Base-by-base conservation (phyloP, 257 asterid species). In the Rehmannia glutinosa region DNA sequence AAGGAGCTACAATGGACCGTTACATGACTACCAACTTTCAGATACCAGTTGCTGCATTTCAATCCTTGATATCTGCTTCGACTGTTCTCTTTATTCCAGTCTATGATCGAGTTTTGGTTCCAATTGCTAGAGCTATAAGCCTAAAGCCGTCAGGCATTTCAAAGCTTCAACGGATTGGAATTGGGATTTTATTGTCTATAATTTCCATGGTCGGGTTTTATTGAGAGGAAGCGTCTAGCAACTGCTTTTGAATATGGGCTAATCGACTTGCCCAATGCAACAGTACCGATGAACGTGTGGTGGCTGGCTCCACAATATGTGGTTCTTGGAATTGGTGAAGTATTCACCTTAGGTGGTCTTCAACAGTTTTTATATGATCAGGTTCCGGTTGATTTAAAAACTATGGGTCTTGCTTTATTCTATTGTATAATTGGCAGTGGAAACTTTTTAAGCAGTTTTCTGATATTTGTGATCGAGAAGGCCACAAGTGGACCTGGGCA, bases 281-380 rank as follows among this genome's bases (percentile, higher is more conserved):
- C 20, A 16, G 30, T 77, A 4, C 81, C 81, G 2, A 77, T 77
- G 81, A 77, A 75, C 30, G 72, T 72, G 1, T 72, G 75, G 81
- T 77, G 81, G 81, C 8, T 72, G 43, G 64, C 73, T 7, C 81
- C 81, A 0, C 81, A 77, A 21, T 77, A 77, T 23, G 11, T 77
- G 25, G 23, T 71, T n/a, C 54, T 64, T 21, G 81, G 72, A 8
- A 32, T 55, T 24, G 43, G 75, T 3, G 81, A 77, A 4, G 78
- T 77, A 9, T 73, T 77, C 15, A 41, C 75, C 32, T 61, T 77
- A 54, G 72, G 61, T 17, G 81, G 81, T 13, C 73, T 76, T 30
- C 81, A 76, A 53, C 75, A 76, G 45, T 72, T 71, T 25, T 77
- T 77, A 71, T 77, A 77, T 25, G 81, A 77, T 46, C 78, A 77